These are phyloP conservation scores for Cercophora scortea DNA, from an alignment of 495 filamentous ascomycete species.

Conservation along the genomic window DNA sequence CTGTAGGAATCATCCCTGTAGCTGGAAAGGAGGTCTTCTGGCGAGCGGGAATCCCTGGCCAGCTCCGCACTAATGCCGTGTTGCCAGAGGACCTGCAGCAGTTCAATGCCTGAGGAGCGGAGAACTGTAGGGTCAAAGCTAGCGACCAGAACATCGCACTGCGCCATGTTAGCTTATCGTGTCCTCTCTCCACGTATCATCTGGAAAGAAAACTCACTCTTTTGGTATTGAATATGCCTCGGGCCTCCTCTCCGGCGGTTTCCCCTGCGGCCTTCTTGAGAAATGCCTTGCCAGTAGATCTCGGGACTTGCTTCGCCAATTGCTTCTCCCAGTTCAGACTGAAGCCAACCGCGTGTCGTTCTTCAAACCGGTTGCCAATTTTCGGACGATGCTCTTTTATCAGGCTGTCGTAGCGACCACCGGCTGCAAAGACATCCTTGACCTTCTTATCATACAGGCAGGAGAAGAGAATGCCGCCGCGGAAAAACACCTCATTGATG, in stretches of 20 bases:
- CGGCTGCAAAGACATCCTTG: slow-evolving; percentile 84
- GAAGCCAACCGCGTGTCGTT: slow-evolving; percentile 79
- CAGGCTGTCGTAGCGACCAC: slow-evolving; percentile 84
- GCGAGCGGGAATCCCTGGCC: slow-evolving; percentile 61
- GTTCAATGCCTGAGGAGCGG: slow-evolving; percentile 63
- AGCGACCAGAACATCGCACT: slow-evolving; percentile 85
- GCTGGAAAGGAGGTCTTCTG: slow-evolving; percentile 68
- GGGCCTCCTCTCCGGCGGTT: slow-evolving; percentile 40
- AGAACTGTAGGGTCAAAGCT: slow-evolving; percentile 74
- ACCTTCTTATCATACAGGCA: slow-evolving; percentile 81
- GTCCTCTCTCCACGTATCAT: too few species aligned
- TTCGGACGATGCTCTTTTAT: slow-evolving; percentile 64
- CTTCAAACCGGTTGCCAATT: slow-evolving; percentile 40
- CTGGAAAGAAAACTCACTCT: slow-evolving; percentile 40
- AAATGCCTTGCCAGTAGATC: slow-evolving; percentile 50
- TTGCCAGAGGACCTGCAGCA: slow-evolving; percentile 74
- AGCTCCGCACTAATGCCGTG: slow-evolving; percentile 87
- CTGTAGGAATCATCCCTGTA: slow-evolving; percentile 67
- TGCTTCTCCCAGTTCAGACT: slow-evolving; percentile 82
- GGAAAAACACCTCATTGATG: slow-evolving; percentile 88
- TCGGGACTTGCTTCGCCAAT: slow-evolving; percentile 58
- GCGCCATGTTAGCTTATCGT: neutral
- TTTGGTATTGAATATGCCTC: slow-evolving; percentile 53
- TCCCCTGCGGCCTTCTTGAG: slow-evolving; percentile 56
- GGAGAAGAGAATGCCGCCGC: slow-evolving; percentile 80